These are phyloP conservation scores for Gaultheria prostrata DNA, from an alignment of 148 eudicot species.

Conservation along the genomic window DNA sequence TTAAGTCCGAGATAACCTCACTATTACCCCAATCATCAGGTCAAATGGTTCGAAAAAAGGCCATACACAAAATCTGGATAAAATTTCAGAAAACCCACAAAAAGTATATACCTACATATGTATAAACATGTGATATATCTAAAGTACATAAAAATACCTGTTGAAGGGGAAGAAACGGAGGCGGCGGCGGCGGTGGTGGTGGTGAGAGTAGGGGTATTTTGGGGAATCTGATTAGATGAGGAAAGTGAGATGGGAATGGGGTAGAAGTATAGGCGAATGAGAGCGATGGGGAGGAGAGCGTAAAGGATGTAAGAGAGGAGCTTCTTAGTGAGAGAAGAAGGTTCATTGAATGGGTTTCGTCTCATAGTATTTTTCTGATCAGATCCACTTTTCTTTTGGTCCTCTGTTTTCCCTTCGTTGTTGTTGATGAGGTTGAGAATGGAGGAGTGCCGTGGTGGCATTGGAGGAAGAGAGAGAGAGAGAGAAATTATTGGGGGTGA, in stretches of 20 bases:
- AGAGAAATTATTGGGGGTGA: neutral
- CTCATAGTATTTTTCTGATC: conserved; percentile 2
- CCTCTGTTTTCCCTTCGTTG: neutral
- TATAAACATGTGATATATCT: neutral
- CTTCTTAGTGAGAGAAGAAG: conserved; percentile 42
- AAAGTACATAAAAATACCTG: conserved; percentile 24
- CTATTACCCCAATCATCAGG: neutral
- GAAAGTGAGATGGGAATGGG: conserved; percentile 31
- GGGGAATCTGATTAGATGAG: conserved; percentile 15
- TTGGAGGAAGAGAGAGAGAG: conserved; percentile 1
- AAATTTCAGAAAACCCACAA: neutral
- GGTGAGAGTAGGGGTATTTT: conserved; percentile 10
- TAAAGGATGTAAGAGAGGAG: conserved; percentile 43
- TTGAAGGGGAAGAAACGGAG: conserved; percentile 19
- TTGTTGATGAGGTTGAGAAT: neutral
- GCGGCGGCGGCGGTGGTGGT: conserved; percentile 1
- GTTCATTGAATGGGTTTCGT: conserved; percentile 32
- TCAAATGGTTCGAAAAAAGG: neutral
- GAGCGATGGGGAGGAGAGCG: conserved; percentile 48
- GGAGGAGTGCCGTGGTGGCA: neutral
- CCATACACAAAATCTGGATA: neutral
- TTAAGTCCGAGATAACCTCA: neutral
- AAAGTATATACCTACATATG: neutral
- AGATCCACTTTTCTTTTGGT: neutral
- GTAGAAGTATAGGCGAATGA: conserved; percentile 48